Base-by-base conservation (phyloP, 352 stramenopile genomes). In the Phytophthora sp. region DNA sequence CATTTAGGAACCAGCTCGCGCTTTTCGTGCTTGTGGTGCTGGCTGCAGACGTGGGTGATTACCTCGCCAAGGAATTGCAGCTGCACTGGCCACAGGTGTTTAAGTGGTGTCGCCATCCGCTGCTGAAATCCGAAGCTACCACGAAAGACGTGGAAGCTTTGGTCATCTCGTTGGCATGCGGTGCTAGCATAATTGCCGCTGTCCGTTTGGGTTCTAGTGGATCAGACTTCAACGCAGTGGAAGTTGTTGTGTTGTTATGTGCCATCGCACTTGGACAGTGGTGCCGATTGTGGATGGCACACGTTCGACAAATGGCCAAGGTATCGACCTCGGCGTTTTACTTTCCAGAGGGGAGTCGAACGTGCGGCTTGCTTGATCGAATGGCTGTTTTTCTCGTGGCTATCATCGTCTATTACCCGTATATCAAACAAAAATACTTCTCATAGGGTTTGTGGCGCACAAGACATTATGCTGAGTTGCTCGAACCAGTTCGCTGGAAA, bases 21-120 rank as follows among this genome's bases (percentile, higher is more conserved):
- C 66, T 84, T 18, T 86, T 86, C 49, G 46, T 86, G 20, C 58
- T 86, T 9, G 74, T 80, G 24, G 44, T 86, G n/a, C 30, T 79
- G 29, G 76, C 78, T 33, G 66, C 76, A 9, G 78, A 86, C 21
- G 67, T 79, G n/a, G 78, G 78, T 13, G 72, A 69, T 49, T 56
- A 27, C 41, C 26, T 77, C 15, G 53, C 62, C 12, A 57, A 74
- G 44, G 49, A 71, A 46, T 49, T 71, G 61, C 38, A 63, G 47
- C 49, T 69, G 15, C 57, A 73, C 47, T 66, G 75, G 57, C 74
- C 60, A 15, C 61, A 47, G 18, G 53, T 69, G 31, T 66, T 71
- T 21, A 54, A 63, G 46, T 61, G 21, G 47, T 73, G 57, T 38
- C 57, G 52, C 7, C 42, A 69, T 7, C 36, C 64, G 13, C 29